Evolutionary conservation across 306 rosid genomes (phyloP).

Genomic region (Arachis hypogaea): DNA sequence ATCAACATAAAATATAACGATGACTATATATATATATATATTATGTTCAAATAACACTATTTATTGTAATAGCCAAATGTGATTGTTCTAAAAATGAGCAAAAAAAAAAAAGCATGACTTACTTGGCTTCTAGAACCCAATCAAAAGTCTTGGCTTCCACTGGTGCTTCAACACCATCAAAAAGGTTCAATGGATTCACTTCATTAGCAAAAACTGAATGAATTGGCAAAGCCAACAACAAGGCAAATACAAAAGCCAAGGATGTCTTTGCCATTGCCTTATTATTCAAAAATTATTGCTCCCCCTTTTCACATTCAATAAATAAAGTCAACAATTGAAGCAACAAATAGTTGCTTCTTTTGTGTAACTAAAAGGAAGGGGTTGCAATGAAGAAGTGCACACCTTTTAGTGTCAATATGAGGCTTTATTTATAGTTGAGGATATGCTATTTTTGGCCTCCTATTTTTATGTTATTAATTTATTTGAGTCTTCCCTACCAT

Average conservation of each 20-base stretch:
- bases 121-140: constrained; percentile 37
- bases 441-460: constrained; percentile 3
- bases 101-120: not conserved
- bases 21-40: no score
- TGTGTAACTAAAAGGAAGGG: not conserved
- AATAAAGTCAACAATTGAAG: not conserved
- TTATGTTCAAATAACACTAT: not conserved
- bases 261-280: constrained; percentile 34
- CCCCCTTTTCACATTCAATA: not conserved
- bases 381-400: not conserved
- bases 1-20: not conserved
- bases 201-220: constrained; percentile 17
- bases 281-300: not conserved
- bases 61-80: not conserved
- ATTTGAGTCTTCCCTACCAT: no score
- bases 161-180: not conserved
- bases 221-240: not conserved
- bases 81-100: not conserved
- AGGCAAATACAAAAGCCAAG: constrained; percentile 11
- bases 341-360: not conserved
- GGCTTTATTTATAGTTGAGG: constrained; percentile 13
- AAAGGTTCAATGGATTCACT: not conserved
- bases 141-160: not conserved
- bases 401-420: not conserved
- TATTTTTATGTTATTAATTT: no score